Evolutionary conservation across 805 yeast species (phyloP), one percentile per base, ranked within the genome.

Genomic region (Millerago galiae): DNA sequence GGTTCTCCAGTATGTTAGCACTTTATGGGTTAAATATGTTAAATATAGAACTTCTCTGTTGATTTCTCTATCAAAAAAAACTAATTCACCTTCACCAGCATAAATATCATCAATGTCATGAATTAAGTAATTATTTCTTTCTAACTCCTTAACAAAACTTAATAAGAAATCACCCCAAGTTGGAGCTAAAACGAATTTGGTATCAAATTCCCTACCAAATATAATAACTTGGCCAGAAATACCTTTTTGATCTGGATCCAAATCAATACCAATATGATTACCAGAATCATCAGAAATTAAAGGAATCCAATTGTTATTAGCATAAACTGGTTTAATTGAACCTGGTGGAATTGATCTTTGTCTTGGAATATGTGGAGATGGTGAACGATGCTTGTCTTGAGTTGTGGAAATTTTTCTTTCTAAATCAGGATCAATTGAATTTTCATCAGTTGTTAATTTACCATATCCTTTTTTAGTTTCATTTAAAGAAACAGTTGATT

Each of bases 301-400:
- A 3, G 99, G 98, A 45, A 91, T 79, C 99, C 99, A 91, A 54
- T 75, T 77, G 4, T 87, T 79, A 61, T 87, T 87, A n/a, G 96
- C 91, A 62, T 88, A 93, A 7, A 79, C 78, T 8, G 75, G 72
- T 59, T 85, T 84, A 35, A 89, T 69, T 11, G 80, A 67, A 6
- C 80, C 81, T 15, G 84, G 84, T 8, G 99, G 99, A 13, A 87
- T 70, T 1, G 93, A 81, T 45, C 71, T 72, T 63, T 83, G 82
- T 59, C 63, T 60, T 33, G 80, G 77, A 27, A 72, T 49, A 55
- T 61, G 58, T 21, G 44, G 39, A 34, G 14, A 18, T 27, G 27
- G 31, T 12, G 28, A 10, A 8, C 11, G 24, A 12, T 8, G 16
- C 33, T 13, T 14, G 5, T 25, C n/a, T 9, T 38, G 49, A 36